A percentile compares a stretch with the other conserved stretches of the same genome.
Conservation (phyloP, 2,329 filamentous ascomycete species). For the Exophiala sp. region DNA sequence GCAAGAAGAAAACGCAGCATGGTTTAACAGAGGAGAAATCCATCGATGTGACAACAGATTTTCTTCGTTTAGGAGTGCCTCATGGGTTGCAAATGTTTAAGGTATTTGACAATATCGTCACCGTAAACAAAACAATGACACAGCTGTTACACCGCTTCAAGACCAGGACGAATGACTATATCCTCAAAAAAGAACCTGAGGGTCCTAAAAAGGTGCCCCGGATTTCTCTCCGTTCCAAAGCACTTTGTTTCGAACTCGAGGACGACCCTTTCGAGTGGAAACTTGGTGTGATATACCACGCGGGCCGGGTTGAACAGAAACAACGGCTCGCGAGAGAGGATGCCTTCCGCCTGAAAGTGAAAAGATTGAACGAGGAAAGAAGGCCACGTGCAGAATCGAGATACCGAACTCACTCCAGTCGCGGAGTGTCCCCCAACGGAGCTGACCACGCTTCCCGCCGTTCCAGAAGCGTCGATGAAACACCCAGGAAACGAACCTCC, state of each 20-base stretch:
- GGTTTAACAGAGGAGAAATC: constrained; percentile 69
- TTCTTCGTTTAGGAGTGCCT: constrained; percentile 81
- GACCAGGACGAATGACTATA: constrained; percentile 82
- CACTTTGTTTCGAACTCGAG: constrained; percentile 85
- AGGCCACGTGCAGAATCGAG: constrained; percentile 50
- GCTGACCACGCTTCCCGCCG: constrained; percentile 33
- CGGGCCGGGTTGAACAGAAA: constrained; percentile 82
- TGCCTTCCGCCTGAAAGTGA: constrained; percentile 81
- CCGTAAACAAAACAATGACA: constrained; percentile 78
- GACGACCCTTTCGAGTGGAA: constrained; percentile 98
- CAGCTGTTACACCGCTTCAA: constrained; percentile 92
- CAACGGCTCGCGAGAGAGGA: constrained; percentile 87
- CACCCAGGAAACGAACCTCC: constrained; percentile 34
- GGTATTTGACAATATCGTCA: constrained; percentile 90
- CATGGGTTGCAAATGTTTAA: constrained; percentile 86
- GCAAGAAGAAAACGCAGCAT: constrained; percentile 64
- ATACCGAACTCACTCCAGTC: constrained; percentile 51
- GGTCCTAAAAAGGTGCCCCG: constrained; percentile 82
- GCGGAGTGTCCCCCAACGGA: constrained; percentile 36
- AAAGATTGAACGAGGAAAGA: constrained; percentile 71
- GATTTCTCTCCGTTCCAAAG: constrained; percentile 75
- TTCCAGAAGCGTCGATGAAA: constrained; percentile 53
- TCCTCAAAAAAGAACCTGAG: constrained; percentile 80
- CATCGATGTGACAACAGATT: constrained; percentile 79
- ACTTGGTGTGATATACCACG: constrained; percentile 85